Conservation (phyloP, 2,329 filamentous ascomycete genomes). For the Xylariaceae sp. region DNA sequence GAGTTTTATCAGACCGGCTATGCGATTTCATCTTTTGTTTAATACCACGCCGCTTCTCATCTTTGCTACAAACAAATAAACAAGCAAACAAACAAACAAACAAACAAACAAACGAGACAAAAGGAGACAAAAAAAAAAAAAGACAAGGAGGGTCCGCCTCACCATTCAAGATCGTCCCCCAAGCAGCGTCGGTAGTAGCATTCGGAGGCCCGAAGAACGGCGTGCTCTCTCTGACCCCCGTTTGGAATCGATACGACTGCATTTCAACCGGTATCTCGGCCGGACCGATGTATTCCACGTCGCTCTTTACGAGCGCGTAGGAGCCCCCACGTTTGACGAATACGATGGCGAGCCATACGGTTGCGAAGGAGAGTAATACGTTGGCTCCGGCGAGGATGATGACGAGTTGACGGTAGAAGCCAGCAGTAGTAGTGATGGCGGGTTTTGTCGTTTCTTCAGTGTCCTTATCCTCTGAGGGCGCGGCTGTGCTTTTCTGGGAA, state of each 20-base stretch:
- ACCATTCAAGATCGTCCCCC: not conserved
- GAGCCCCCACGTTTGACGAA: not conserved
- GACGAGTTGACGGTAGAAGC: not conserved
- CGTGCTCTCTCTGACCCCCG: not conserved
- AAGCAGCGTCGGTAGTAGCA: not conserved
- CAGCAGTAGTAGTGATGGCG: not conserved
- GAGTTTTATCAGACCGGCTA: not conserved
- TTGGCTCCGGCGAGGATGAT: not conserved
- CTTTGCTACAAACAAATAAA: too few relatives aligned
- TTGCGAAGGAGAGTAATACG: not conserved
- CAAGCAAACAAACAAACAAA: too few relatives aligned
- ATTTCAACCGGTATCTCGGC: not conserved
- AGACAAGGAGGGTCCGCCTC: not conserved
- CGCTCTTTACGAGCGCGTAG: not conserved
- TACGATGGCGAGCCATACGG: not conserved
- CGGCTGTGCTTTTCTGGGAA: not conserved
- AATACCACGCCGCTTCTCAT: too few relatives aligned
- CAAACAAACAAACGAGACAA: too few relatives aligned
- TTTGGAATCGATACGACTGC: not conserved
- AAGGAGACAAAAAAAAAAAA: too few relatives aligned
- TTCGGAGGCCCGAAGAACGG: slow-evolving; percentile 1
- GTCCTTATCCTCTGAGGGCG: not conserved
- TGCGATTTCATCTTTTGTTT: too few relatives aligned
- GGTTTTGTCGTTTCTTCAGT: not conserved
- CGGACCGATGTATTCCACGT: not conserved